Base-by-base conservation (phyloP, 768 basidiomycete species). In the Hericium erinaceus region DNA sequence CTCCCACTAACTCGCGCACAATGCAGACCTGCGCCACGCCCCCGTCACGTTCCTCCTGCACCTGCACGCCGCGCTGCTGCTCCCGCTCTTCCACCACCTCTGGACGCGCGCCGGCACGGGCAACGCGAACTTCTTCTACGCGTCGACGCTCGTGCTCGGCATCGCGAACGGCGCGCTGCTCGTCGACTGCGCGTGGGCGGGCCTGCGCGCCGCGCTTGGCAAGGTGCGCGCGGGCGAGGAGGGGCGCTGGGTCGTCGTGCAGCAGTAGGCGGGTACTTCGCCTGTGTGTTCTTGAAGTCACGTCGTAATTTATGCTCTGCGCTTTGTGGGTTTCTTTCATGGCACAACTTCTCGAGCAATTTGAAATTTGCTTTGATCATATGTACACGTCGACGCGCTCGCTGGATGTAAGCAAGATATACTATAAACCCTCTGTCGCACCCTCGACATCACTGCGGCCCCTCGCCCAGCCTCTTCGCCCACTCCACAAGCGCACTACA, bases 61-160 rank as follows among this genome's bases (percentile, higher is more conserved):
- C 61, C 73, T 90, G 4, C 92, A 97, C 65, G 84, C 95, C 2
- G 78, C 85, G 1, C 76, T 92, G 18, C 83, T 98, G 20, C 79
- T 98, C 58, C 95, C 95, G 0, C 77, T 97, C 33, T 95, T 98
- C 70, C 85, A 95, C 66, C 81, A 90, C 58, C 75, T 98, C 2
- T 99, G 97, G 95, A 80, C 98, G 6, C 77, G 76, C 9, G 87
- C 92, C 57, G 94, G 93, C 1, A 90, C 92, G 5, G 97, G 93
- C 2, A 98, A 99, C 66, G 94, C 95, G 49, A 98, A 98, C 69
- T 99, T 99, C 73, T 98, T 91, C 73, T 99, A 98, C 65, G 97
- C 97, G 0, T 85, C 88, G 3, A 98, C 94, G 2, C 76, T 98
- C 59, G 95, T 99, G 15, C 93, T 94, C 69, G 94, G 92, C 0